phyloP scores from a whole-genome alignment of 164 flowering plant species.

The Umbilicus rupestris region DNA sequence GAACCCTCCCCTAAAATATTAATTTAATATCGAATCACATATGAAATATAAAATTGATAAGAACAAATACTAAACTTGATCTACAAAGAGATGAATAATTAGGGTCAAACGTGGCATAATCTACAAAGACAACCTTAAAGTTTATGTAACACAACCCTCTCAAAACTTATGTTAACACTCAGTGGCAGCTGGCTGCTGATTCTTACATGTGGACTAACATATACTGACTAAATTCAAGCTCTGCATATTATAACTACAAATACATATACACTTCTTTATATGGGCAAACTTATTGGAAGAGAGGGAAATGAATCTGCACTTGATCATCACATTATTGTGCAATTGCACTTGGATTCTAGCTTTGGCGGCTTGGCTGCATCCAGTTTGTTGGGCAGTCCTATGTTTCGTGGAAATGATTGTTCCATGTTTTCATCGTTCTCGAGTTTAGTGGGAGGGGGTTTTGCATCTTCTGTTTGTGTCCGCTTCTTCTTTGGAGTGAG shows the following conservation, averaged over 20 bases:
- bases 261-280: neutral
- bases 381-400: conserved; percentile 28
- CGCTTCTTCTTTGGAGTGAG: conserved; percentile 42
- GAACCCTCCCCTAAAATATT: too few relatives aligned
- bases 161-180: neutral
- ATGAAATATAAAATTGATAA: too few relatives aligned
- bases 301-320: conserved; percentile 1
- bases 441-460: conserved; percentile 19
- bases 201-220: conserved; percentile 1
- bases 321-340: conserved; percentile 62
- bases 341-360: conserved; percentile 87
- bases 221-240: conserved; percentile 2
- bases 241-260: neutral
- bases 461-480: conserved; percentile 30
- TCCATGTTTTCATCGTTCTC: conserved; percentile 35
- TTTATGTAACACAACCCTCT: neutral
- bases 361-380: conserved; percentile 59
- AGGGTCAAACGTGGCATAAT: neutral
- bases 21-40: too few relatives aligned
- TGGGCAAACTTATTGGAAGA: conserved; percentile 8
- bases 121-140: neutral
- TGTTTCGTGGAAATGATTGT: conserved; percentile 24
- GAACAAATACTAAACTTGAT: too few relatives aligned
- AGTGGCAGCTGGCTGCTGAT: neutral
- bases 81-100: too few relatives aligned